Percentiles rank a stretch among this genome's conserved stretches.
Evolutionary conservation across 495 filamentous ascomycete species (phyloP).

Genomic region (Tuber brumale): DNA sequence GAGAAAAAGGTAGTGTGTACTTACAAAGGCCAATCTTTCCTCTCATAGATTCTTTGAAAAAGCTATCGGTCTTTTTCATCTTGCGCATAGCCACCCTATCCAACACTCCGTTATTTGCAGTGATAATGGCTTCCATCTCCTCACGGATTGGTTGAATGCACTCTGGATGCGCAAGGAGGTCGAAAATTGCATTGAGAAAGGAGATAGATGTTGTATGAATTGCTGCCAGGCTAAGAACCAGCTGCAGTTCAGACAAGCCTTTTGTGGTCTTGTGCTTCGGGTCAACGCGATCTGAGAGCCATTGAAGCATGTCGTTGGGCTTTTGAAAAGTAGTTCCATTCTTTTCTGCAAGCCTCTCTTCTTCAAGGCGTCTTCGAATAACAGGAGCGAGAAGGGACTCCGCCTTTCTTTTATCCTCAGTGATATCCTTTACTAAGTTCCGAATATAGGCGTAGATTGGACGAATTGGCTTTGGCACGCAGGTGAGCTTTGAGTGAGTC

Average conservation of each 20-base stretch:
- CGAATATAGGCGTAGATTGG: slow-evolving; percentile 37
- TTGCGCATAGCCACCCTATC: slow-evolving; percentile 45
- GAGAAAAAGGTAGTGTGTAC: neutral
- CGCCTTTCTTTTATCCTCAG: slow-evolving; percentile 7
- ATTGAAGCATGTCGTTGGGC: slow-evolving; percentile 41
- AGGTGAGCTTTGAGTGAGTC: slow-evolving; percentile 41
- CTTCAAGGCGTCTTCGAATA: slow-evolving; percentile 18
- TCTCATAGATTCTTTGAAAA: slow-evolving; percentile 52
- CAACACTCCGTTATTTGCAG: slow-evolving; percentile 42
- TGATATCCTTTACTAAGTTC: neutral
- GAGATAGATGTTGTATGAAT: slow-evolving; percentile 43
- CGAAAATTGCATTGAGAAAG: slow-evolving; percentile 44
- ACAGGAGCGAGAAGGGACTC: slow-evolving; percentile 30
- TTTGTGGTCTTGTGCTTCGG: slow-evolving; percentile 9
- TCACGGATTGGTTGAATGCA: slow-evolving; percentile 49
- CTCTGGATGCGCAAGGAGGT: slow-evolving; percentile 49
- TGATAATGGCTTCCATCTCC: slow-evolving; percentile 48
- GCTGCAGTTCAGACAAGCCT: slow-evolving; percentile 26
- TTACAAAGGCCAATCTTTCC: slow-evolving; percentile 38
- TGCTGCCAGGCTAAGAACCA: slow-evolving; percentile 41
- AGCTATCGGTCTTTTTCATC: slow-evolving; percentile 52
- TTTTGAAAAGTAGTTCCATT: slow-evolving; percentile 23
- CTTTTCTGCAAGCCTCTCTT: slow-evolving; percentile 24
- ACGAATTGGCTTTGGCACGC: slow-evolving; percentile 44
- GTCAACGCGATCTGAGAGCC: slow-evolving; percentile 37